Evolutionary conservation across 176 grass and related monocot genomes (phyloP).

Genomic region (Urochloa ruziziensis): DNA sequence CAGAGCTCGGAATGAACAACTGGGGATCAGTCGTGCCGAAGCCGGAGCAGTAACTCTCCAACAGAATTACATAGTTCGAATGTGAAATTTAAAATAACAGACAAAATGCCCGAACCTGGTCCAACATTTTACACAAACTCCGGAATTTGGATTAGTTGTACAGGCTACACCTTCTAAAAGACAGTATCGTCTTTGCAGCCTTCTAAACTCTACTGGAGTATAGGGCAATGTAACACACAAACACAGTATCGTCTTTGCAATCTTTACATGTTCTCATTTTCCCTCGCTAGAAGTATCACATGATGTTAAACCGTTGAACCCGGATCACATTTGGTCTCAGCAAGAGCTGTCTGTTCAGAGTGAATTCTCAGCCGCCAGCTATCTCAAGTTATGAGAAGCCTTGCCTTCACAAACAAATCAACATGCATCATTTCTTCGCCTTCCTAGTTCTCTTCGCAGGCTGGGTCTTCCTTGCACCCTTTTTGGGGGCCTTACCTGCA

Average conservation of each 20-base stretch:
- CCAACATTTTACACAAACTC: not conserved
- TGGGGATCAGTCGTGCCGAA: not conserved
- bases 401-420: not conserved
- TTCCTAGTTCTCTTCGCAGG: conserved; percentile 63
- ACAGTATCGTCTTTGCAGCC: too few species aligned
- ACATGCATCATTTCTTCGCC: conserved; percentile 55
- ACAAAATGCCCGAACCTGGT: not conserved
- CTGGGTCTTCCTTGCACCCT: conserved; percentile 59
- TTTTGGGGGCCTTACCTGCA: conserved; percentile 46
- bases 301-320: not conserved
- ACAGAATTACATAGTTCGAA: not conserved
- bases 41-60: not conserved
- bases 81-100: not conserved
- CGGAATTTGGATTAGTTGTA: not conserved
- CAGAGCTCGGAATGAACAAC: not conserved
- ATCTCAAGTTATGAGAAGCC: not conserved
- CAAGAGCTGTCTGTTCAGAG: not conserved
- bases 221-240: not conserved
- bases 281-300: not conserved
- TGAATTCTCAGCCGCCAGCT: not conserved
- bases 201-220: not conserved
- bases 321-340: not conserved
- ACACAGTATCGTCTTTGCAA: not conserved
- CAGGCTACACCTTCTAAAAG: not conserved
- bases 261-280: not conserved